Conservation (phyloP, 2,329 filamentous ascomycete species). For the Sporothrix inflata region DNA sequence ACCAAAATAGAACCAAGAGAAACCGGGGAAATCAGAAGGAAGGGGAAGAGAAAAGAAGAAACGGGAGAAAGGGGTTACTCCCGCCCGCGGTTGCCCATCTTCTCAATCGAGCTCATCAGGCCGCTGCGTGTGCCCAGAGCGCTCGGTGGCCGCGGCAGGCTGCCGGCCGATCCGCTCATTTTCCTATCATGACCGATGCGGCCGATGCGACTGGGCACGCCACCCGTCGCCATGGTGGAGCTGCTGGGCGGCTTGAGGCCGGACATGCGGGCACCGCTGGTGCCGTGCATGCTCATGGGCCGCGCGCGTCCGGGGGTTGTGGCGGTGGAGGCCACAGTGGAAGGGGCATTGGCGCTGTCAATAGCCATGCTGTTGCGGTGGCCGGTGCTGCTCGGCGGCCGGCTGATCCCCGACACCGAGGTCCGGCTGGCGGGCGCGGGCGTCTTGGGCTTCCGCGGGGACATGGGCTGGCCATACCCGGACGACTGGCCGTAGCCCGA, state of each 20-base stretch:
- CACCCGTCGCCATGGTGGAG: slow-evolving; percentile 37
- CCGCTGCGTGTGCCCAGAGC: slow-evolving; percentile 61
- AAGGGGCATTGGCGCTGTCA: slow-evolving; percentile 10
- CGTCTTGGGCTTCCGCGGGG: slow-evolving; percentile 30
- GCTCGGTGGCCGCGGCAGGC: slow-evolving; percentile 55
- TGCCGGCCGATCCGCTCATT: slow-evolving; percentile 46
- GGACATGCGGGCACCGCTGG: slow-evolving; percentile 40
- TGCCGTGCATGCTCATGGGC: slow-evolving; percentile 34
- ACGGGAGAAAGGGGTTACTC: slow-evolving; percentile 34
- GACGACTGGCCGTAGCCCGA: slow-evolving; percentile 21
- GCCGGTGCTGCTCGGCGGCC: slow-evolving; percentile 28
- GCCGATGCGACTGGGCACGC: slow-evolving; percentile 53
- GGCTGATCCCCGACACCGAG: slow-evolving; percentile 34
- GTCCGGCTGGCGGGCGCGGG: slow-evolving; percentile 28
- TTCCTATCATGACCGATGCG: slow-evolving; percentile 51
- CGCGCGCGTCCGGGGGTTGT: slow-evolving; percentile 35
- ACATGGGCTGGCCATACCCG: slow-evolving; percentile 19
- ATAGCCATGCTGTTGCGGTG: slow-evolving; percentile 35
- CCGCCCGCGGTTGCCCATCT: slow-evolving; percentile 70
- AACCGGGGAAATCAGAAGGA: not conserved
- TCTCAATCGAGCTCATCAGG: slow-evolving; percentile 84
- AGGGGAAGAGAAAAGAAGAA: not conserved
- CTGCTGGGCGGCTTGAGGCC: slow-evolving; percentile 65
- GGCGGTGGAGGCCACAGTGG: slow-evolving; percentile 33
- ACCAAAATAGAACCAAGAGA: slow-evolving; percentile 4